phyloP scores from a whole-genome alignment of 768 basidiomycete species.

The Leucosporidium yakuticum region DNA sequence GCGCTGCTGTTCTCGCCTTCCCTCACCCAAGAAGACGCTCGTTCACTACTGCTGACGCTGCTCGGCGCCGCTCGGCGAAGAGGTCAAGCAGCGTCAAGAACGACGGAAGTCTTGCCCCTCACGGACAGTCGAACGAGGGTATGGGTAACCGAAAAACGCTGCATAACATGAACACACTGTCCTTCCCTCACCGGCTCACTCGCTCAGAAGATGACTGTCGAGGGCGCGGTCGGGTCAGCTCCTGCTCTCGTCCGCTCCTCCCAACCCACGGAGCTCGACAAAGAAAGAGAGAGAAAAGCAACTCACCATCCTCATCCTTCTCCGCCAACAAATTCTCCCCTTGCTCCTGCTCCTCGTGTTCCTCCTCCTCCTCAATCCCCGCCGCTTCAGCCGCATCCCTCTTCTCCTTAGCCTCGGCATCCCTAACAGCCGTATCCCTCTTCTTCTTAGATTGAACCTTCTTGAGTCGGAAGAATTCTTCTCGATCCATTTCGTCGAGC shows the following conservation, averaged over 20 bases:
- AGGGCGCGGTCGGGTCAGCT: background rate
- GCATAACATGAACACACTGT: too few relatives aligned
- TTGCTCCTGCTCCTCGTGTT: slow-evolving; percentile 40
- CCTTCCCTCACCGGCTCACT: too few relatives aligned
- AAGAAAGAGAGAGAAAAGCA: background rate
- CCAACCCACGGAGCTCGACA: background rate
- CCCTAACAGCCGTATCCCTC: slow-evolving; percentile 36
- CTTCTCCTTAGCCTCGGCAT: slow-evolving; percentile 28
- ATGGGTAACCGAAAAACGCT: too few relatives aligned
- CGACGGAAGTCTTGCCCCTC: too few relatives aligned
- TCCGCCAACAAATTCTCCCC: slow-evolving; percentile 14
- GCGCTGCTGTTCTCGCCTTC: too few relatives aligned
- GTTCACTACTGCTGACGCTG: too few relatives aligned
- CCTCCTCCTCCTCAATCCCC: slow-evolving; percentile 41
- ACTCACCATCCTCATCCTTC: slow-evolving; percentile 33
- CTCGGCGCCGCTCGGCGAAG: too few relatives aligned
- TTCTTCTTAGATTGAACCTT: slow-evolving; percentile 40
- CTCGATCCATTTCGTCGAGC: slow-evolving; percentile 91
- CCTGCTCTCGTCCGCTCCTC: background rate
- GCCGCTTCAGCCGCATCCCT: slow-evolving; percentile 45
- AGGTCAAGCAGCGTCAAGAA: too few relatives aligned
- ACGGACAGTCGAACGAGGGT: too few relatives aligned
- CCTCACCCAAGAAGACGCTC: too few relatives aligned
- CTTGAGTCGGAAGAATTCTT: slow-evolving; percentile 49
- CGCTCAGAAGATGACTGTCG: too few relatives aligned